Percentiles rank a stretch among this genome's conserved stretches.
These are phyloP conservation scores for Umbelopsis isabellina DNA, from an alignment of 192 early-diverging fungal species.

Conservation along the genomic window DNA sequence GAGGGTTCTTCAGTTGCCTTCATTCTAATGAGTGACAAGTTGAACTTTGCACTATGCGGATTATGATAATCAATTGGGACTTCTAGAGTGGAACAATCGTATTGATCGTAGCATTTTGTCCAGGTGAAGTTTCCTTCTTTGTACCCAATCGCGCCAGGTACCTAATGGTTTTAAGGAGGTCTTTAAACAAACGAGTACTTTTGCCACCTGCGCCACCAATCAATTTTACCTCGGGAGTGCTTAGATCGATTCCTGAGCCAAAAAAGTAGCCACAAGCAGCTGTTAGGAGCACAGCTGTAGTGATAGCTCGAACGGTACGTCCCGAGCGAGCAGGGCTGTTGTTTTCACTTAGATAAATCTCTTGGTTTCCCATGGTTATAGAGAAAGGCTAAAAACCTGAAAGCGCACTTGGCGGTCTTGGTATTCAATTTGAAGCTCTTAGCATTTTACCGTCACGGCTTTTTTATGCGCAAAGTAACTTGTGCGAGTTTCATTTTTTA, in stretches of 20 bases:
- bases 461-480: background rate
- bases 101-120: conserved; percentile 1
- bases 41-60: conserved; percentile 1
- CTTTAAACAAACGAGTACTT: too few relatives aligned
- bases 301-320: background rate
- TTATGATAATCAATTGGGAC: conserved; percentile 16
- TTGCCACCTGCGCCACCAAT: too few relatives aligned
- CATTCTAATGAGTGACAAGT: background rate
- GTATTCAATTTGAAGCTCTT: background rate
- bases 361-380: background rate
- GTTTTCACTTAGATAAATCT: background rate
- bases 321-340: background rate
- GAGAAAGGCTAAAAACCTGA: background rate
- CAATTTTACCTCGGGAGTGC: background rate
- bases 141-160: background rate
- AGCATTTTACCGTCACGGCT: background rate
- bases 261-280: conserved; percentile 7
- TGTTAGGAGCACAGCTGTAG: background rate
- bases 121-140: conserved; percentile 19
- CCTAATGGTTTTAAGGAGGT: background rate
- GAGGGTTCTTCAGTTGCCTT: background rate
- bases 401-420: background rate
- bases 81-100: background rate
- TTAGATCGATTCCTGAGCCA: background rate
- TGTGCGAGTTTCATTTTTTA: too few relatives aligned